Conservation (phyloP, 2,329 filamentous ascomycete genomes). For the Sporothrix protearum region DNA sequence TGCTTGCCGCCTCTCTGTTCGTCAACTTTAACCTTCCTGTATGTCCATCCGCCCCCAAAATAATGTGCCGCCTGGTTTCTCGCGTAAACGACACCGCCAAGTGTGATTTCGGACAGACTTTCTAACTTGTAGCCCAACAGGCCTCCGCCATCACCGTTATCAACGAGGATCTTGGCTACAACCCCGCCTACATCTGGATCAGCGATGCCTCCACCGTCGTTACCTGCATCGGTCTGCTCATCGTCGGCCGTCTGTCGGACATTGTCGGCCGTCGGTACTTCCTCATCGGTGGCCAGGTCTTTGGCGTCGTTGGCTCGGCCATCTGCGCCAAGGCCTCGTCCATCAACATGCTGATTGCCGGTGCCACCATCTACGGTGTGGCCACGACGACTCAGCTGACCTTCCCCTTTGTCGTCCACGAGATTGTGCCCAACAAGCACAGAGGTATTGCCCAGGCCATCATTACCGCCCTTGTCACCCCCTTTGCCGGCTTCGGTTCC, state of each 20-base stretch:
- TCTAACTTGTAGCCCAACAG: conserved; percentile 6
- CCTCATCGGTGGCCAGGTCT: conserved; percentile 39
- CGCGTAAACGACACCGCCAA: too few relatives aligned
- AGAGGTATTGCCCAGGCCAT: conserved; percentile 34
- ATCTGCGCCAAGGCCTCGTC: conserved; percentile 38
- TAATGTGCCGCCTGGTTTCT: not conserved
- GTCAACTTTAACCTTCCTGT: conserved; percentile 22
- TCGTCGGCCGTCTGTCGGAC: conserved; percentile 40
- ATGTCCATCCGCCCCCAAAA: not conserved
- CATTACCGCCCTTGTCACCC: conserved; percentile 35
- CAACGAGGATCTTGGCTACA: conserved; percentile 24
- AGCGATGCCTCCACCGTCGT: conserved; percentile 24
- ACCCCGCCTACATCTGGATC: conserved; percentile 24
- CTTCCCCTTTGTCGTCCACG: conserved; percentile 40
- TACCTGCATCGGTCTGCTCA: conserved; percentile 34
- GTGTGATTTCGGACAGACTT: not conserved
- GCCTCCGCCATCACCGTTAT: conserved; percentile 25
- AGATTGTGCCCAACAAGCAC: conserved; percentile 45
- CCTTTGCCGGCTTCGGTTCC: conserved; percentile 33
- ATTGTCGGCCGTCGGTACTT: conserved; percentile 42
- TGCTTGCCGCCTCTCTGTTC: conserved; percentile 21
- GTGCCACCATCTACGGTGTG: conserved; percentile 38
- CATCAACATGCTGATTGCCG: conserved; percentile 38
- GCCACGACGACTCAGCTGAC: conserved; percentile 39
- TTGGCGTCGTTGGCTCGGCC: conserved; percentile 37